These are phyloP conservation scores for Aspergillus chevalieri DNA, from an alignment of 2,329 filamentous ascomycete species.

Conservation along the genomic window DNA sequence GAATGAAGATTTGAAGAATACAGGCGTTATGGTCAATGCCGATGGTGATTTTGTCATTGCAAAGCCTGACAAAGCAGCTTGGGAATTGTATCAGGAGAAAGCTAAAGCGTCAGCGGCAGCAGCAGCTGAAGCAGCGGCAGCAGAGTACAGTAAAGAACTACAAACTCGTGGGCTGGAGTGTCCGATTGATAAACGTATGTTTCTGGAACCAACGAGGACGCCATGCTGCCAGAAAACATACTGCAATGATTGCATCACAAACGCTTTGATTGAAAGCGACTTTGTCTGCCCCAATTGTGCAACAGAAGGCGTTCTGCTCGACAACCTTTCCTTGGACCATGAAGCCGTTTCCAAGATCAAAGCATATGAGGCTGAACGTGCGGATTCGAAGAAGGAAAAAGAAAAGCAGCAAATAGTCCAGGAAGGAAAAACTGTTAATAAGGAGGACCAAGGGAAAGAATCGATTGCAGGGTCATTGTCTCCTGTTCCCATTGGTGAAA, in stretches of 20 bases:
- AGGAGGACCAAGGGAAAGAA: slow-evolving; percentile 10
- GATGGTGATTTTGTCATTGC: slow-evolving; percentile 97
- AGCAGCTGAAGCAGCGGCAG: slow-evolving; percentile 70
- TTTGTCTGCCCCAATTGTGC: slow-evolving; percentile 90
- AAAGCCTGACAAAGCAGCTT: slow-evolving; percentile 88
- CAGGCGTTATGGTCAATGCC: slow-evolving; percentile 94
- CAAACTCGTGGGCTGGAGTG: slow-evolving; percentile 86
- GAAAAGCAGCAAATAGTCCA: slow-evolving; percentile 28
- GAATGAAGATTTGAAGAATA: slow-evolving; percentile 72
- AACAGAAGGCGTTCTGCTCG: slow-evolving; percentile 84
- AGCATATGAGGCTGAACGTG: slow-evolving; percentile 58
- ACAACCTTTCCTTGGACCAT: slow-evolving; percentile 79
- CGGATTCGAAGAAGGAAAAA: slow-evolving; percentile 39
- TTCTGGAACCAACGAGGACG: slow-evolving; percentile 98
- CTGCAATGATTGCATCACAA: slow-evolving; percentile 99
- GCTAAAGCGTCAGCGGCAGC: slow-evolving; percentile 78
- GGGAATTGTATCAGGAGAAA: slow-evolving; percentile 96
- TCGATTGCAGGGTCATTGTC: slow-evolving; percentile 17
- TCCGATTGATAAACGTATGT: slow-evolving; percentile 94
- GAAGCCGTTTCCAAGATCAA: slow-evolving; percentile 73
- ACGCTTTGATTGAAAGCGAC: slow-evolving; percentile 96
- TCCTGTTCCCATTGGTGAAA: slow-evolving; percentile 26
- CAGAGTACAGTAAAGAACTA: slow-evolving; percentile 75
- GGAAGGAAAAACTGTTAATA: slow-evolving; percentile 16
- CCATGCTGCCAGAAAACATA: slow-evolving; percentile 97